Evolutionary conservation across 2,329 filamentous ascomycete species (phyloP), one percentile per base, ranked within the genome.

Genomic region (Lasiodiplodia theobromae): DNA sequence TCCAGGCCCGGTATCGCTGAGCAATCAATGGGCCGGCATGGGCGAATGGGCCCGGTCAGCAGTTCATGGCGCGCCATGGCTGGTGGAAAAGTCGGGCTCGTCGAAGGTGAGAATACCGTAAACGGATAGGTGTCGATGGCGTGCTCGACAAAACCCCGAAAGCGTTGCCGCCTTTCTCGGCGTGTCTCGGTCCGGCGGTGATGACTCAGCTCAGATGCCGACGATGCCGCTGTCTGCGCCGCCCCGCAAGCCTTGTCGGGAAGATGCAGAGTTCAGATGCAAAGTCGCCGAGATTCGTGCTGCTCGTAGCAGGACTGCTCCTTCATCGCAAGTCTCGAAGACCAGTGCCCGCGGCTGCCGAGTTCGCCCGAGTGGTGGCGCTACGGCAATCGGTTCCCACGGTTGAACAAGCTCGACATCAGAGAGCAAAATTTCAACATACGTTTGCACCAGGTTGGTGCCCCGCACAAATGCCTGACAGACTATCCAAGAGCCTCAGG

Each of bases 1-100:
- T 64, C 49, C 38, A 25, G 67, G 37, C 58, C 67, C 67, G 58
- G 44, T 58, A 58, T 64, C 67, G 67, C 67, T 64, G 51, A 63
- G 66, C 56, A 62, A 67, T 67, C 65, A 67, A 57, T 56, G 63
- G 34, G 44, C 44, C 25, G 40, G 47, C 44, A 52, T 16, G 44
- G 12, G 38, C 18, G n/a, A n/a, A 25, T 16, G 44, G 40, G 28
- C 25, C 23, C 44, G 47, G 60, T 64, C 60, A 64, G 60, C 60
- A 31, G 8, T 4, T 21, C 5, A 14, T 21, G 63, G 51, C 51
- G 52, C 23, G 49, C 63, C 63, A 66, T 66, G 63, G 63, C 63
- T 66, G 63, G 63, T 56, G 12, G 51, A 66, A 57, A 47, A 60
- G 21, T 40, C 53, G 23, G 18, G 44, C 40, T 28, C 10, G 56